phyloP scores from a whole-genome alignment of 805 yeast genomes.

The Torulaspora quercuum region DNA sequence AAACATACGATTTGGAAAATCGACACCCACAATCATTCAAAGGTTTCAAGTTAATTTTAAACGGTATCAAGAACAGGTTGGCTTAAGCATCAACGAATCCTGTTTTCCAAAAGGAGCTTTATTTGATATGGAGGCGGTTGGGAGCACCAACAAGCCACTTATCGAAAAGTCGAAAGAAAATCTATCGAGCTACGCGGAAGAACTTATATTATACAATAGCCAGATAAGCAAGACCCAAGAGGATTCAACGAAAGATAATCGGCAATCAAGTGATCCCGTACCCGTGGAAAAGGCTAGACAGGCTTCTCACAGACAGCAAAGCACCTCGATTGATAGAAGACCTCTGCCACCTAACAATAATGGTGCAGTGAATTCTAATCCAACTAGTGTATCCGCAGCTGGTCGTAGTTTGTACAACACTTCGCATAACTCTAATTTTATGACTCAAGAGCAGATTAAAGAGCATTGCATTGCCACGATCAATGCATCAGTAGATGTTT shows the following conservation, averaged over 20 bases:
- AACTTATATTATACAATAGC: conserved; percentile 14
- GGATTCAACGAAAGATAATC: not conserved
- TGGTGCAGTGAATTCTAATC: too few relatives aligned
- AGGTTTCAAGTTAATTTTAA: conserved; percentile 13
- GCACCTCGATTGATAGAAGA: not conserved
- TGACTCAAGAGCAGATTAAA: conserved; percentile 33
- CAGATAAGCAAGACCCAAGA: not conserved
- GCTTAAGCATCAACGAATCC: conserved; percentile 16
- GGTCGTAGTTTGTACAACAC: not conserved
- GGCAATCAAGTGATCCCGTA: not conserved
- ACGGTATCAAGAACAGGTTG: conserved; percentile 7
- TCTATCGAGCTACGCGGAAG: conserved; percentile 12
- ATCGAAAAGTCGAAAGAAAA: conserved; percentile 18
- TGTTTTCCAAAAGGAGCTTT: conserved; percentile 19
- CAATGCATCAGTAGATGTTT: conserved; percentile 27
- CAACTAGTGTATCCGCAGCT: not conserved
- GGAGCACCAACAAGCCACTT: conserved; percentile 17
- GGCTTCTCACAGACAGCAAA: conserved; percentile 5
- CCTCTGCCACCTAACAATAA: too few relatives aligned
- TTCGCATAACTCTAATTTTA: conserved; percentile 16
- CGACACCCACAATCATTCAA: conserved; percentile 5
- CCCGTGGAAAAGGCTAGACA: not conserved
- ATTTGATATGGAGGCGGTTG: conserved; percentile 18
- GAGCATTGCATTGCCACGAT: conserved; percentile 32
- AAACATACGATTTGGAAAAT: conserved; percentile 24